A percentile compares a stretch with the other conserved stretches of the same genome.
Conservation (phyloP, 306 rosid species). For the Cicer yamashitae region DNA sequence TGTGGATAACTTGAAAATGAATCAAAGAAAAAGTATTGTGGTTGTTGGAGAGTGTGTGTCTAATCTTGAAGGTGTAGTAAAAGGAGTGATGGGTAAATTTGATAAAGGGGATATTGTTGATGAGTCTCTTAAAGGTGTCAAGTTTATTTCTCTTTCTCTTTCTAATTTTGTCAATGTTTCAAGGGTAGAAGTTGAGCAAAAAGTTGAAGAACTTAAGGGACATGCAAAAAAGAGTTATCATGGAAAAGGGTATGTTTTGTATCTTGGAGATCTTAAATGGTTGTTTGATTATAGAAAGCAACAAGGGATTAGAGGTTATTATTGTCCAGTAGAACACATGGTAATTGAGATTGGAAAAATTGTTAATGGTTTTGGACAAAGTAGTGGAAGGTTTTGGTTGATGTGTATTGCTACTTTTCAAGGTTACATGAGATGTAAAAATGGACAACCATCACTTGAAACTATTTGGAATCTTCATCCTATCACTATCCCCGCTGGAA, state of each 20-base stretch:
- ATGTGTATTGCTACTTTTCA: constrained; percentile 86
- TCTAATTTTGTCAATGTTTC: constrained; percentile 60
- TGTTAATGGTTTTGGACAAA: constrained; percentile 56
- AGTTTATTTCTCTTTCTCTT: constrained; percentile 59
- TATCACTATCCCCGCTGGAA: constrained; percentile 75
- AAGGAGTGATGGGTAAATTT: constrained; percentile 69
- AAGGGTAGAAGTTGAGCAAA: constrained; percentile 73
- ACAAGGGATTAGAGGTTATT: constrained; percentile 53
- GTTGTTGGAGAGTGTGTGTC: constrained; percentile 84
- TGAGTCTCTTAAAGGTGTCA: constrained; percentile 67
- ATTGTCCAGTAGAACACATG: constrained; percentile 83
- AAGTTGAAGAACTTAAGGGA: constrained; percentile 65
- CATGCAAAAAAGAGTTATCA: constrained; percentile 43
- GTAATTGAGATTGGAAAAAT: constrained; percentile 83
- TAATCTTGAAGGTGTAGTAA: constrained; percentile 66
- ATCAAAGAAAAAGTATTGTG: constrained; percentile 63
- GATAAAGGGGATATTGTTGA: constrained; percentile 62
- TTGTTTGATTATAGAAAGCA: constrained; percentile 56
- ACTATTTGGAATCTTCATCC: constrained; percentile 88
- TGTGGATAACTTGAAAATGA: constrained; percentile 58
- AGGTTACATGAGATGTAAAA: constrained; percentile 82
- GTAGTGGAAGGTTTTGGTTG: constrained; percentile 70
- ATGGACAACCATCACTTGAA: constrained; percentile 74
- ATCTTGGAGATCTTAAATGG: constrained; percentile 90
- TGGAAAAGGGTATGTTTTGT: constrained; percentile 74